Evolutionary conservation across 1,284 basidiomycete genomes (phyloP), one percentile per base, ranked within the genome.

Genomic region (Wolfiporia cocos): DNA sequence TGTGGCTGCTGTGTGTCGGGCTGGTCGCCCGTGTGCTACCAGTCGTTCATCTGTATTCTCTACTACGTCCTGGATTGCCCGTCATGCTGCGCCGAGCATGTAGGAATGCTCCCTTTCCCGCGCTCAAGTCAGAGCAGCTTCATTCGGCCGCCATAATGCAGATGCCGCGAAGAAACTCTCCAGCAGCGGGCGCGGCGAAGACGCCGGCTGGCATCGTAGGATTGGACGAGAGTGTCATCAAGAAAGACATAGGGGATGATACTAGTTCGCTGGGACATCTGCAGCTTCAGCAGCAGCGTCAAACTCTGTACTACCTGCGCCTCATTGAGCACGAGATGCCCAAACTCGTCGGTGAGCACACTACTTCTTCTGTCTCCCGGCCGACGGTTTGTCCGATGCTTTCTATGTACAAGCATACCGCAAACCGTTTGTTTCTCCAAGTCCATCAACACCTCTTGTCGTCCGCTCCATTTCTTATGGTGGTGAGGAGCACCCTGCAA

Each of bases 291-390:
- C 74, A 86, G 55, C 76, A 90, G 49, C 74, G 88, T 24, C 74
- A 84, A 52, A 64, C 74, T 37, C 65, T 90, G 35, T 73, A 83
- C 50, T 86, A 92, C 53, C 66, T 92, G 58, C 73, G 86, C 39
- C 71, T 91, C 51, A 88, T 92, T 48, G 88, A 90, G 59, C 78
- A 86, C 49, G 91, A 93, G 62, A 78, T 88, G 70, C 81, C 82
- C 15, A 78, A 83, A 53, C 74, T 94, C 29, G 80, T 86, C 50
- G 83, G 91, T 92, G 56, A 63, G 85, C 70, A 7, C 15, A 47
- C 35, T 44, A n/a, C 32, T 37, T 35, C 46, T 30, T 41, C 49
- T 39, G 50, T 22, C 14, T 36, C 29, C 20, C 22, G 22, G 33
- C 20, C 34, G 22, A n/a, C n/a, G n/a, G 26, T 33, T 22, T 33